phyloP scores from a whole-genome alignment of 805 yeast genomes.

The Maudiozyma bulderi region DNA sequence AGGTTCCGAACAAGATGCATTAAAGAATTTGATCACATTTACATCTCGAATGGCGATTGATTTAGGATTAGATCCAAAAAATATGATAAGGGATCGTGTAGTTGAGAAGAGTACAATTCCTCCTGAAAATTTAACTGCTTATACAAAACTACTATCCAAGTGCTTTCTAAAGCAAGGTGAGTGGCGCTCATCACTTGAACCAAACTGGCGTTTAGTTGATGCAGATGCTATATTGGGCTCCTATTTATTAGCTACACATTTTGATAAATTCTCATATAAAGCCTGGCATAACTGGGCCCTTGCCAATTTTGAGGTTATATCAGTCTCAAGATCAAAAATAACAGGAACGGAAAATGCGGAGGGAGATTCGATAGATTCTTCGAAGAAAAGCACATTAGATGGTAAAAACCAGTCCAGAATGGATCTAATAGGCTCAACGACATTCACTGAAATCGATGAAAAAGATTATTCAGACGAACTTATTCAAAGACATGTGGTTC shows the following conservation, averaged over 20 bases:
- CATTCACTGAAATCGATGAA: slow-evolving; percentile 19
- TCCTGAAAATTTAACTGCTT: slow-evolving; percentile 66
- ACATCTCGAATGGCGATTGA: slow-evolving; percentile 86
- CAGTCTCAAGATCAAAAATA: slow-evolving; percentile 38
- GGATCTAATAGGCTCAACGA: slow-evolving; percentile 25
- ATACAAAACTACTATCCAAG: slow-evolving; percentile 78
- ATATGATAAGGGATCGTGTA: slow-evolving; percentile 74
- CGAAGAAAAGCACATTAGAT: slow-evolving; percentile 2
- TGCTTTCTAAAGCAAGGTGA: slow-evolving; percentile 97
- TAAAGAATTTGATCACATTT: slow-evolving; percentile 76
- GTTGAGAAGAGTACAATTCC: slow-evolving; percentile 44
- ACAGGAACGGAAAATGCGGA: not conserved
- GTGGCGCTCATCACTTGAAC: slow-evolving; percentile 83
- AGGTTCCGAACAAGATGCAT: slow-evolving; percentile 79
- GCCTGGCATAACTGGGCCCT: slow-evolving; percentile 99
- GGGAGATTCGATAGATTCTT: slow-evolving; percentile 5
- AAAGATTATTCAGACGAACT: slow-evolving; percentile 38
- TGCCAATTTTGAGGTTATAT: slow-evolving; percentile 91
- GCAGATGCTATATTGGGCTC: slow-evolving; percentile 86
- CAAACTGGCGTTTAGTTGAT: slow-evolving; percentile 68
- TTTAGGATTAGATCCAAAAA: slow-evolving; percentile 77
- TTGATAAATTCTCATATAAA: slow-evolving; percentile 88
- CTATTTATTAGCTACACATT: slow-evolving; percentile 86
- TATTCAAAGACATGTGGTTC: slow-evolving; percentile 81
- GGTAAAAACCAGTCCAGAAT: slow-evolving; percentile 7